Conservation (phyloP, 2,329 filamentous ascomycete genomes). For the Hypoxylon sp. region DNA sequence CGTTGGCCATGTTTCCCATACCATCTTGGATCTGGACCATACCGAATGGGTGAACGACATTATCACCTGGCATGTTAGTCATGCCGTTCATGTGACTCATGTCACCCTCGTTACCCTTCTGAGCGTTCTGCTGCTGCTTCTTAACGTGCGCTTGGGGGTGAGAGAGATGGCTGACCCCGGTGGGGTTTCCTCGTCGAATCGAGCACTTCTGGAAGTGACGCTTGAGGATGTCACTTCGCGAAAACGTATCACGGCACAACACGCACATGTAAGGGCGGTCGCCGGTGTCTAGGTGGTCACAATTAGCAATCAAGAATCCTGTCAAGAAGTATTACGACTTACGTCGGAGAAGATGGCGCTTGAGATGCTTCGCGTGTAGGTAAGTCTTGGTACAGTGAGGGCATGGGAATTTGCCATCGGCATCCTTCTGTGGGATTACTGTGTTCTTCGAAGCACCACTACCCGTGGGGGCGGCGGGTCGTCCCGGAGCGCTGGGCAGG, state of each 20-base stretch:
- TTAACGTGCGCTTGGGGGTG: conserved; percentile 91
- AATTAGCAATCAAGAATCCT: too few relatives aligned
- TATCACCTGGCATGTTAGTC: conserved; percentile 65
- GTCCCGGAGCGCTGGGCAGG: conserved; percentile 86
- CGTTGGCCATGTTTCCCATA: conserved; percentile 66
- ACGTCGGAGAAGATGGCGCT: conserved; percentile 95
- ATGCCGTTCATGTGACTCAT: conserved; percentile 69
- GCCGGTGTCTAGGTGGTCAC: conserved; percentile 76
- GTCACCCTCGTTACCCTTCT: conserved; percentile 61
- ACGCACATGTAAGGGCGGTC: conserved; percentile 99
- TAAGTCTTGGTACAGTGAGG: conserved; percentile 99
- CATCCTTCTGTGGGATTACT: conserved; percentile 91
- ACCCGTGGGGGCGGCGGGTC: conserved; percentile 79
- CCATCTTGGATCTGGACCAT: conserved; percentile 65
- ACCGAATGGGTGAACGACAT: conserved; percentile 66
- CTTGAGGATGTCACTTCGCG: conserved; percentile 96
- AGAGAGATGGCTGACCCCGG: conserved; percentile 91
- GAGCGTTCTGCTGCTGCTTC: conserved; percentile 72
- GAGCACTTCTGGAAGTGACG: conserved; percentile 99
- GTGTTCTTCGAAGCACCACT: conserved; percentile 77
- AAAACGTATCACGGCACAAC: conserved; percentile 97
- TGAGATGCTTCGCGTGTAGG: conserved; percentile 94
- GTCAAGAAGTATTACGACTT: too few relatives aligned
- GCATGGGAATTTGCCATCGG: conserved; percentile 97
- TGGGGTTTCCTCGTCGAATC: conserved; percentile 93